A percentile compares a stretch with the other conserved stretches of the same genome.
These are phyloP conservation scores for Candida methanosorbosa DNA, from an alignment of 805 yeast genomes.

Conservation along the genomic window DNA sequence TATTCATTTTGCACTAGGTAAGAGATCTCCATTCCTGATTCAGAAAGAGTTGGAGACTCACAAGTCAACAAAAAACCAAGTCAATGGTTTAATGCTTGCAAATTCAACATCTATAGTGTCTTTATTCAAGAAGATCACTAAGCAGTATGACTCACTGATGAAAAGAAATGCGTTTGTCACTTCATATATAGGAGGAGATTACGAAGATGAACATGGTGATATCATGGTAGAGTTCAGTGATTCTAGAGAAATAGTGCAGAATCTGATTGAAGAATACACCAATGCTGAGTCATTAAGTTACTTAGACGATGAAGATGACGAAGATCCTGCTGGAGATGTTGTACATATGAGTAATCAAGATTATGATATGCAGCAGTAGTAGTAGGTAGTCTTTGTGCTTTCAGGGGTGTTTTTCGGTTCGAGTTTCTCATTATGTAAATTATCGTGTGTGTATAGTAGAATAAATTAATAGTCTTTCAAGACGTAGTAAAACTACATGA, in stretches of 20 bases:
- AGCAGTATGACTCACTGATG: conserved; percentile 74
- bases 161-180: conserved; percentile 78
- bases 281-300: conserved; percentile 32
- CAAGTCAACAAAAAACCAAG: conserved; percentile 28
- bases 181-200: conserved; percentile 50
- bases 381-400: too few species aligned
- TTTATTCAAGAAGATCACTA: conserved; percentile 56
- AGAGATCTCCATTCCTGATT: conserved; percentile 51
- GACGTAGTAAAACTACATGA: too few species aligned
- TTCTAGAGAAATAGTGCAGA: conserved; percentile 37
- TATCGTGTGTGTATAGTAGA: too few species aligned
- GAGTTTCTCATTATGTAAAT: too few species aligned
- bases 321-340: too few species aligned
- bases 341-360: too few species aligned
- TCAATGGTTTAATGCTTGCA: conserved; percentile 77
- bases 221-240: conserved; percentile 41
- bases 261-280: conserved; percentile 39
- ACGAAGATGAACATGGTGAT: conserved; percentile 33
- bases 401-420: too few species aligned
- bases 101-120: conserved; percentile 72
- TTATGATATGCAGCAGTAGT: too few species aligned
- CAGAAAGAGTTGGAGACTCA: background rate
- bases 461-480: too few species aligned
- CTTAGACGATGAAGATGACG: conserved; percentile 34
- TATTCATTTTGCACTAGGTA: conserved; percentile 69